Evolutionary conservation across 306 rosid species (phyloP), one percentile per base, ranked within the genome.

Genomic region (Dicorynia guianensis): DNA sequence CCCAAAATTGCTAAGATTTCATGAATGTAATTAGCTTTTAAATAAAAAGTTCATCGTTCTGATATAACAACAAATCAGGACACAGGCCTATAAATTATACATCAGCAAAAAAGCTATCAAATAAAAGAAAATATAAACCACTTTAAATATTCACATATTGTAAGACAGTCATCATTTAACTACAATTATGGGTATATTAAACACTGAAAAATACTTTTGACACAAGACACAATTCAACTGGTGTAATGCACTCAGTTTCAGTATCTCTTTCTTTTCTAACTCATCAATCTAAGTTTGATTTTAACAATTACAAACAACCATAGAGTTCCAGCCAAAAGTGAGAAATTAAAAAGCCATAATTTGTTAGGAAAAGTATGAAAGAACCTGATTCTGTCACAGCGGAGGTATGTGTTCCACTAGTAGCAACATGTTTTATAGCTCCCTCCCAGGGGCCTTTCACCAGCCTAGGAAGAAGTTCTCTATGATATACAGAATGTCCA

Each of bases 341-440:
- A 36, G 0, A 10, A 61, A 61, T 19, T 61, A 35, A 38, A 40
- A 6, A 15, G 8, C 35, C 52, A 46, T 17, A 33, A 15, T 47
- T 33, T 48, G 30, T 12, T 17, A 42, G 6, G 3, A 66, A 57
- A 48, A 4, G 0, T 14, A 57, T 6, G 3, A 42, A 39, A 60
- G 56, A 59, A 95, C 97, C 98, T 82, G 91, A 84, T 66, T 85
- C 90, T 0, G 95, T 90, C 82, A 95, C 76, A 12, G 95, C 97
- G 6, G 96, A 95, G 42, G 98, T 92, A 85, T 92, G 98, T 0
- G 96, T 87, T 69, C 97, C 95, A 82, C 98, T 92, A 40, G 96
- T 92, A 42, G 97, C 92, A 82, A 90, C 85, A 77, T 95, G 96
- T 8, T 25, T 35, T 72, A 95, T 87, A 64, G 79, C 71, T 57